phyloP scores from a whole-genome alignment of 2,329 filamentous ascomycete genomes.

The Colletotrichum agaves region DNA sequence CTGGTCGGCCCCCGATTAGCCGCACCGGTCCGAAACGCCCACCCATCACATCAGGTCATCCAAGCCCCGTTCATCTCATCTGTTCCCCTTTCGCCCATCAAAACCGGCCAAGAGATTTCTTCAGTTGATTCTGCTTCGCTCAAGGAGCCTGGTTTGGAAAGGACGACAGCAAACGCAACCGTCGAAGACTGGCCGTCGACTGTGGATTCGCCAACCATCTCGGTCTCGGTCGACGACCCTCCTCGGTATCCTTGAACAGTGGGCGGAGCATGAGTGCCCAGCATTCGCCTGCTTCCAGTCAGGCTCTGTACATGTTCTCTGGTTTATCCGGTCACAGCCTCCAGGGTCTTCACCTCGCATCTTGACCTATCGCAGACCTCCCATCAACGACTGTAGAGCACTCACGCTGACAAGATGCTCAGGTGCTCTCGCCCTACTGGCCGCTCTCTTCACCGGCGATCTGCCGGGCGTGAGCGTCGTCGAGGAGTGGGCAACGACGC shows the following conservation, averaged over 20 bases:
- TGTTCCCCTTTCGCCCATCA: constrained; percentile 12
- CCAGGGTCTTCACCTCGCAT: not conserved
- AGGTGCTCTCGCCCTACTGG: not conserved
- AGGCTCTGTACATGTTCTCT: constrained; percentile 22
- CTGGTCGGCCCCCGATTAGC: constrained; percentile 22
- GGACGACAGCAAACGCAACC: not conserved
- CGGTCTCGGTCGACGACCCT: not conserved
- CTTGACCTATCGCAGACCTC: not conserved
- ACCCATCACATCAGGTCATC: constrained; percentile 22
- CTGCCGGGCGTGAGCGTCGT: not conserved
- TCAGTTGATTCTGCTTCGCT: not conserved
- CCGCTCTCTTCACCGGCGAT: not conserved
- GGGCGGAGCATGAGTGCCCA: not conserved
- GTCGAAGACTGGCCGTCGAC: not conserved
- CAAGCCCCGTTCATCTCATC: constrained; percentile 27
- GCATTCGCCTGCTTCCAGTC: constrained; percentile 1
- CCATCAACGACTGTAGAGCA: not conserved
- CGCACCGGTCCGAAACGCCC: constrained; percentile 30
- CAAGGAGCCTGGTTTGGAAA: not conserved
- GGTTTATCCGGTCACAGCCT: constrained; percentile 19
- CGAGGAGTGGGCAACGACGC: not conserved
- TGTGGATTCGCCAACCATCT: not conserved
- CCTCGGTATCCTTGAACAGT: not conserved
- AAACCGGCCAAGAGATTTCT: not conserved
- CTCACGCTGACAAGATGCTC: not conserved